Conservation (phyloP, 139 green algal genomes). For the Tetraselmis chui region DNA sequence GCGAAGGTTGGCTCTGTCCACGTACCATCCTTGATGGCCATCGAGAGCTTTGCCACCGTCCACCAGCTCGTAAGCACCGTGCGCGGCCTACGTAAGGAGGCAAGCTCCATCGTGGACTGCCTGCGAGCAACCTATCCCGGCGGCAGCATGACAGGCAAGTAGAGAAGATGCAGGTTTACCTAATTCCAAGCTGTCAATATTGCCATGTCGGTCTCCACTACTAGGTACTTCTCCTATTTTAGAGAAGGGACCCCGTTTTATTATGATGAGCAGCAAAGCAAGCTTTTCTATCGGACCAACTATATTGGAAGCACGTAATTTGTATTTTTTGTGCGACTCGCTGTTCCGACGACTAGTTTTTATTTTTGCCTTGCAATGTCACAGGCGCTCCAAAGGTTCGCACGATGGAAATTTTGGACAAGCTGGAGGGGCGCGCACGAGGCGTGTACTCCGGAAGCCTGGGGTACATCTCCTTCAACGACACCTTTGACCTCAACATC, state of each 20-base stretch:
- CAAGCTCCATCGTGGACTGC: constrained; percentile 43
- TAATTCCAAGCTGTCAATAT: too few species aligned
- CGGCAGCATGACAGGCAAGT: too few species aligned
- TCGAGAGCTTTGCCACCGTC: constrained; percentile 91
- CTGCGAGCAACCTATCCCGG: constrained; percentile 66
- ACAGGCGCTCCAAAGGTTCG: constrained; percentile 67
- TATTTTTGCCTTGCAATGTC: too few species aligned
- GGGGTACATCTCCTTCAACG: constrained; percentile 82
- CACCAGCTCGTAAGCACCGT: constrained; percentile 93
- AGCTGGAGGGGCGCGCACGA: constrained; percentile 66
- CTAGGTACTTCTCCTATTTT: too few species aligned
- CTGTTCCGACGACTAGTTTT: too few species aligned
- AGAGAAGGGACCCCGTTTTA: too few species aligned
- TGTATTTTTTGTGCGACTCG: constrained; percentile 80
- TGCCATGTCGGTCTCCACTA: too few species aligned
- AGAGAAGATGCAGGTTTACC: too few species aligned
- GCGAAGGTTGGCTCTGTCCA: constrained; percentile 72
- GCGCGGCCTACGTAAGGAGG: constrained; percentile 42
- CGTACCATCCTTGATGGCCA: constrained; percentile 86
- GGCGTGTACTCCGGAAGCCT: constrained; percentile 89
- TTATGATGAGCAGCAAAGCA: too few species aligned
- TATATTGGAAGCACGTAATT: too few species aligned
- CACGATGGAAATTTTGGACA: constrained; percentile 84
- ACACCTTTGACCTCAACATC: constrained; percentile 97
- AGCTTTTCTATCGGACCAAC: too few species aligned